Percentiles rank a stretch among this genome's conserved stretches.
These are phyloP conservation scores for Conticribra weissflogii DNA, from an alignment of 108 stramenopile species.

Conservation along the genomic window DNA sequence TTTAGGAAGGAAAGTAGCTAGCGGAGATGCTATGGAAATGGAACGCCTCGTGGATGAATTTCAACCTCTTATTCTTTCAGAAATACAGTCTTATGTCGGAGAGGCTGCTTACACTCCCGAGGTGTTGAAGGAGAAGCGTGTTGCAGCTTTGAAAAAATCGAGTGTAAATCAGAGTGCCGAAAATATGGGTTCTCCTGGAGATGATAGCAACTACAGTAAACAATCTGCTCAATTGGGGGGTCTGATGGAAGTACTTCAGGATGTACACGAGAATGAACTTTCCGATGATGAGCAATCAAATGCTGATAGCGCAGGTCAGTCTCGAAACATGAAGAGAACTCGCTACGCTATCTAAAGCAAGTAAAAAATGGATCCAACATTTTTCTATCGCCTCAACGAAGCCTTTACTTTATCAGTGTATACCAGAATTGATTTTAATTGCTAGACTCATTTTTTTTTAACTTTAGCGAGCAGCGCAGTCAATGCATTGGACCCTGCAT, in stretches of 20 bases:
- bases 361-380: no score
- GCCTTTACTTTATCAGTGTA: no score
- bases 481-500: no score
- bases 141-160: conserved; percentile 22
- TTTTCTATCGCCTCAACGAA: no score
- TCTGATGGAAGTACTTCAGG: conserved; percentile 39
- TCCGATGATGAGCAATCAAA: conserved; percentile 21
- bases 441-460: no score
- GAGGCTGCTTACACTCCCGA: conserved; percentile 34
- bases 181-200: neutral
- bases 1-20: conserved; percentile 33
- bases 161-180: conserved; percentile 6
- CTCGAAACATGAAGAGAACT: conserved; percentile 34
- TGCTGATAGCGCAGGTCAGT: no score
- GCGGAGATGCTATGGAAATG: conserved; percentile 32
- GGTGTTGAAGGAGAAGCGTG: conserved; percentile 35
- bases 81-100: conserved; percentile 31
- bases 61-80: conserved; percentile 15
- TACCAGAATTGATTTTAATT: no score
- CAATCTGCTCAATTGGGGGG: conserved; percentile 25
- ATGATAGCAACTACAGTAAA: neutral
- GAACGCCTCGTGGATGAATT: conserved; percentile 24
- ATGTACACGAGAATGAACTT: conserved; percentile 39
- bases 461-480: no score
- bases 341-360: conserved; percentile 40